Conservation (phyloP, 2,329 filamentous ascomycete genomes). For the Colletotrichum orbiculare region DNA sequence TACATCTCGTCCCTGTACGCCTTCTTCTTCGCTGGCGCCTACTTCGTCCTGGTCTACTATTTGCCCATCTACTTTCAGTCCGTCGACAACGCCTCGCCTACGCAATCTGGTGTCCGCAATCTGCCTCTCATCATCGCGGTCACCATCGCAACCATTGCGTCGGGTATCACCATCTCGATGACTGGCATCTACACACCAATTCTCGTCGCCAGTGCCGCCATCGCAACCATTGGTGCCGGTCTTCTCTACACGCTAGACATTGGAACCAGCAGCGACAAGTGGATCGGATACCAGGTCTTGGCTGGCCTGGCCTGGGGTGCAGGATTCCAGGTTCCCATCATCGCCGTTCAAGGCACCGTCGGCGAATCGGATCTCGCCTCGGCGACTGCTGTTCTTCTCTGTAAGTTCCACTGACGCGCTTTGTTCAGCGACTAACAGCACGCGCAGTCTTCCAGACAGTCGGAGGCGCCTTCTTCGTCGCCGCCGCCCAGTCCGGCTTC, state of each 20-base stretch:
- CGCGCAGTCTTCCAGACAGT: conserved; percentile 58
- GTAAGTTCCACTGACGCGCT: conserved; percentile 18
- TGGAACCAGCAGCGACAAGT: conserved; percentile 52
- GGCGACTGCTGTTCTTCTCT: conserved; percentile 59
- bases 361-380: conserved; percentile 55
- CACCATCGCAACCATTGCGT: conserved; percentile 52
- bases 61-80: conserved; percentile 60
- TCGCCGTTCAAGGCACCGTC: conserved; percentile 57
- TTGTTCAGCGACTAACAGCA: conserved; percentile 8
- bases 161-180: conserved; percentile 51
- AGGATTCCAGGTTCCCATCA: conserved; percentile 62
- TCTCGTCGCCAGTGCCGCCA: conserved; percentile 55
- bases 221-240: conserved; percentile 57
- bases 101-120: conserved; percentile 55
- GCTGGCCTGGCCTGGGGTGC: conserved; percentile 59
- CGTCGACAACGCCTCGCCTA: conserved; percentile 53
- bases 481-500: conserved; percentile 59
- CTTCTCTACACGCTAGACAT: conserved; percentile 55
- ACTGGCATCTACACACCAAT: conserved; percentile 56
- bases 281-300: conserved; percentile 66
- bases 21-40: conserved; percentile 56
- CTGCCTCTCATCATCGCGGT: conserved; percentile 58
- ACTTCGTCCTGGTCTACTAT: conserved; percentile 59
- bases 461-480: conserved; percentile 62
- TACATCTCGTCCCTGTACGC: conserved; percentile 50